A percentile compares a stretch with the other conserved stretches of the same genome.
Evolutionary conservation across 306 rosid species (phyloP).

Genomic region (Senna tora): DNA sequence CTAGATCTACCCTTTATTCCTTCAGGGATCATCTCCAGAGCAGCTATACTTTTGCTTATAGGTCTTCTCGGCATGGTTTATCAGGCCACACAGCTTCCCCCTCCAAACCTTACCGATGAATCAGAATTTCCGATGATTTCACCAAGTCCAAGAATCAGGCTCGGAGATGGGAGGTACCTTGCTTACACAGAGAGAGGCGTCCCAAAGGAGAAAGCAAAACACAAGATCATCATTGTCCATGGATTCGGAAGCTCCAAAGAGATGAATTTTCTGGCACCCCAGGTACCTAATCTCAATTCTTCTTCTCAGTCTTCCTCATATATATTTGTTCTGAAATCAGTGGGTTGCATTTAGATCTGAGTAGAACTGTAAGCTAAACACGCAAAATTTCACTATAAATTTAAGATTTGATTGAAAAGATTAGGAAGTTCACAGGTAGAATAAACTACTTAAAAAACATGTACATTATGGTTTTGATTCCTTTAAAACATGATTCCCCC

Average conservation of each 20-base stretch:
- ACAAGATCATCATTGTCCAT: slow-evolving; percentile 51
- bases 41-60: slow-evolving; percentile 56
- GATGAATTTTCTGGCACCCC: slow-evolving; percentile 54
- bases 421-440: slow-evolving; percentile 4
- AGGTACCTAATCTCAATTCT: slow-evolving; percentile 28
- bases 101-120: slow-evolving; percentile 40
- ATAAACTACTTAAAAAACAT: background rate
- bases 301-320: background rate
- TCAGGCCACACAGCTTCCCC: slow-evolving; percentile 64
- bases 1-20: slow-evolving; percentile 40
- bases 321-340: slow-evolving; percentile 16
- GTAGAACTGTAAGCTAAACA: slow-evolving; percentile 5
- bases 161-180: slow-evolving; percentile 67
- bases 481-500: background rate
- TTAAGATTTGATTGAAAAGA: background rate
- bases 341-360: slow-evolving; percentile 40
- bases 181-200: slow-evolving; percentile 71
- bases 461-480: slow-evolving; percentile 14
- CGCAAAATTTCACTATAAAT: background rate
- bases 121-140: slow-evolving; percentile 40
- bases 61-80: slow-evolving; percentile 79
- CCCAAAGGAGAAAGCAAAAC: slow-evolving; percentile 53
- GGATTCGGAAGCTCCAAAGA: slow-evolving; percentile 75
- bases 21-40: slow-evolving; percentile 57
- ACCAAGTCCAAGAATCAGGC: slow-evolving; percentile 57